Evolutionary conservation across 345 rosid genomes (phyloP), one percentile per base, ranked within the genome.

Genomic region (Iberis pinnata): DNA sequence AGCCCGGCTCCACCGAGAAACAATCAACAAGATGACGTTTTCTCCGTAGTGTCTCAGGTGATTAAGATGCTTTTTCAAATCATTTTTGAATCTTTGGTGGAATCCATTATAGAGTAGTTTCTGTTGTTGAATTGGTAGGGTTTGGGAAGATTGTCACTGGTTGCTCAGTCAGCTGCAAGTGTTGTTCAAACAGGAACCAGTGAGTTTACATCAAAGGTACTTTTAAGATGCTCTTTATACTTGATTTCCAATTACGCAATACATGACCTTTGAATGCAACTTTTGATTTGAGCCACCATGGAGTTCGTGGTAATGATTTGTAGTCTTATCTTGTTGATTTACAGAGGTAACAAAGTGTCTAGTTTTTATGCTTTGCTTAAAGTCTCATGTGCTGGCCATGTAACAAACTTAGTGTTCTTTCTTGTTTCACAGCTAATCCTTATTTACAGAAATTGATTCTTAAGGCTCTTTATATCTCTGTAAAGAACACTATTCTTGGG

Each of bases 31-130:
- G 89, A 71, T 24, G 97, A 88, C 39, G 88, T 85, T 40, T 64
- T 85, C 38, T 81, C 88, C 42, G 86, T 56, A 41, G 60, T 88
- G 33, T 85, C 95, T 64, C 85, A 92, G 97, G 98, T 88, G 47
- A 44, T 57, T 49, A 59, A 16, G 41, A 24, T 36, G 47, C 19
- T 14, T 56, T 31, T 45, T 14, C 7, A 4, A 13, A 27, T 29
- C 20, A 8, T 35, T 46, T 36, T 50, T 38, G 25, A 53, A 19
- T 54, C 29, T 11, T 46, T 25, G 3, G 29, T 20, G 17, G 25
- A 43, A 31, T 19, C 2, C 4, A 0, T 41, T 40, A 40, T 42
- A 16, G 6, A 4, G 15, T 66, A 50, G n/a, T 61, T 54, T 43
- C 0, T n/a, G 1, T 58, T 49, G 29, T 17, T 64, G 9, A 52